phyloP scores from a whole-genome alignment of 176 grass and related monocot species.

The Calamus simplicifolius region DNA sequence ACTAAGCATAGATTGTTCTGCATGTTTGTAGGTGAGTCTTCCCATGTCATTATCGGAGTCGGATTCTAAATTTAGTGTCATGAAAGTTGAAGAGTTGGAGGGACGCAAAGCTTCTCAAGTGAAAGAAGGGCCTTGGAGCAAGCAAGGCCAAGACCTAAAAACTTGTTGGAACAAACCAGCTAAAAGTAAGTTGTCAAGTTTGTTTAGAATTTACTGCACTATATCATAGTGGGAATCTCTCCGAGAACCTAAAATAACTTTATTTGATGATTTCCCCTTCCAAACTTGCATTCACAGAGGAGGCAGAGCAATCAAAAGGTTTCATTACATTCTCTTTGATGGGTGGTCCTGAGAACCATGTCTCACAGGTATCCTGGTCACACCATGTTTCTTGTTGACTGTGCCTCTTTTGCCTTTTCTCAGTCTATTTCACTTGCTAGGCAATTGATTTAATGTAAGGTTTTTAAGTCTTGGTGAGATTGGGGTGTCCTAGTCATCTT shows the following conservation, averaged over 20 bases:
- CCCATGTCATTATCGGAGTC: constrained; percentile 12
- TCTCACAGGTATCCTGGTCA: constrained; percentile 47
- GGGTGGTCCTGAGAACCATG: constrained; percentile 62
- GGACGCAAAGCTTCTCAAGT: constrained; percentile 2
- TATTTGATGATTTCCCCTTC: not conserved
- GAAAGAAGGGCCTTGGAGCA: constrained; percentile 26
- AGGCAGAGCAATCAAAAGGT: constrained; percentile 28
- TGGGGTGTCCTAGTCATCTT: no score
- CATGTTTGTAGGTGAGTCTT: constrained; percentile 24
- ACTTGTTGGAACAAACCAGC: constrained; percentile 71
- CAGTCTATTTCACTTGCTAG: no score
- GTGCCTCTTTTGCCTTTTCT: no score
- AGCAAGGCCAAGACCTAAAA: constrained; percentile 36
- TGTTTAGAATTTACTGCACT: not conserved
- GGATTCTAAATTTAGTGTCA: constrained; percentile 15
- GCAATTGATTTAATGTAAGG: no score
- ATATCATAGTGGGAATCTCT: not conserved
- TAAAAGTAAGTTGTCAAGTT: constrained; percentile 34
- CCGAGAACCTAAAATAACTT: not conserved
- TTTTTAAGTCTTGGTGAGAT: no score
- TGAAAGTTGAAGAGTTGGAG: constrained; percentile 39
- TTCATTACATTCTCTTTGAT: constrained; percentile 79
- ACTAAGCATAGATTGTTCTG: no score
- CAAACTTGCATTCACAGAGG: constrained; percentile 23
- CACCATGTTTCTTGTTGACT: no score